Percentiles rank a stretch among this genome's conserved stretches.
Evolutionary conservation across 371 early-diverging fungal species (phyloP).

Genomic region (Saksenaea vasiformis): DNA sequence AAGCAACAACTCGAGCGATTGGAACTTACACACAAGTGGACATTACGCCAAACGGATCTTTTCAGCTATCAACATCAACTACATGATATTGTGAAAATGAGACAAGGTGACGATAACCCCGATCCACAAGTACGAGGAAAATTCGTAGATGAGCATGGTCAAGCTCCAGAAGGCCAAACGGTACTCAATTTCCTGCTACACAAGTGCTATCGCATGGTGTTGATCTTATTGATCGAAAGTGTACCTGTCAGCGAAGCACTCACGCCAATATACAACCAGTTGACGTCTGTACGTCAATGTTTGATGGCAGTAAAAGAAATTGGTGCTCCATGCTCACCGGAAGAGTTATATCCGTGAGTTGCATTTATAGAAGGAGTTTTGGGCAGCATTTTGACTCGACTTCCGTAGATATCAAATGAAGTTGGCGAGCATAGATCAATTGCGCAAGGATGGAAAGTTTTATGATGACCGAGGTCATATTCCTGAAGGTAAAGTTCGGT

Average conservation of each 20-base stretch:
- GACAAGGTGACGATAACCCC: slow-evolving; percentile 35
- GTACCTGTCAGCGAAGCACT: slow-evolving; percentile 83
- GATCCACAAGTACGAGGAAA: slow-evolving; percentile 40
- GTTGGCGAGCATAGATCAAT: slow-evolving; percentile 73
- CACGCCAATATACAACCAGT: slow-evolving; percentile 82
- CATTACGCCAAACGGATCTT: slow-evolving; percentile 80
- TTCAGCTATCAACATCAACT: slow-evolving; percentile 82
- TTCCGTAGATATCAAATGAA: slow-evolving; percentile 76
- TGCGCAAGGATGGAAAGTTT: slow-evolving; percentile 85
- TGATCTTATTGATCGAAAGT: slow-evolving; percentile 74
- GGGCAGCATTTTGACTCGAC: neutral
- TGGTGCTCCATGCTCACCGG: slow-evolving; percentile 72
- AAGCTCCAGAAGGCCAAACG: slow-evolving; percentile 71
- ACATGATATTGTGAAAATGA: slow-evolving; percentile 68
- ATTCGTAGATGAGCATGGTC: slow-evolving; percentile 65
- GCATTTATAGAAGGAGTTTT: neutral
- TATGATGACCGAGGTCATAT: slow-evolving; percentile 77
- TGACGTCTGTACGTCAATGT: slow-evolving; percentile 82
- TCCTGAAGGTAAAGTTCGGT: slow-evolving; percentile 69
- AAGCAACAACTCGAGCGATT: slow-evolving; percentile 73
- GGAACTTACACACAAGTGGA: slow-evolving; percentile 80
- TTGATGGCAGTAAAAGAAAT: slow-evolving; percentile 75
- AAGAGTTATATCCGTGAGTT: slow-evolving; percentile 46
- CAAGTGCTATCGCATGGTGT: slow-evolving; percentile 84
- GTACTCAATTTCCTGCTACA: slow-evolving; percentile 78